A percentile compares a stretch with the other conserved stretches of the same genome.
Conservation (phyloP, 495 filamentous ascomycete genomes). For the Bacidia rubella region DNA sequence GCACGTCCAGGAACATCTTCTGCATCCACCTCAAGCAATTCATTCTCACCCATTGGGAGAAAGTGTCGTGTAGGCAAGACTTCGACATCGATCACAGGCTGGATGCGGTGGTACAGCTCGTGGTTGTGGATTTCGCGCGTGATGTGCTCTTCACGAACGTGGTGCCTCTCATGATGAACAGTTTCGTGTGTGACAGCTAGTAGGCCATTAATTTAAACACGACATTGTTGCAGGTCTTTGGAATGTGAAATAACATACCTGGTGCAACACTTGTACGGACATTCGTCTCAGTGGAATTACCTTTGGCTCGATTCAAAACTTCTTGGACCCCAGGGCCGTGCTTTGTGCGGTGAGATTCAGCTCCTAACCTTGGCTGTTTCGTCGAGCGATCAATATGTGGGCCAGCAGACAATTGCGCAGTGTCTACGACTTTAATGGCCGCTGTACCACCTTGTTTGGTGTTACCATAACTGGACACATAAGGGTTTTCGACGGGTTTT, state of each 20-base stretch:
- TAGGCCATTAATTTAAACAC: not conserved
- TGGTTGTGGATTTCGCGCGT: slow-evolving; percentile 43
- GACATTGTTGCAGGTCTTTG: not conserved
- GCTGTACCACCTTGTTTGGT: not conserved
- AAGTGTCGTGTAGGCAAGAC: slow-evolving; percentile 25
- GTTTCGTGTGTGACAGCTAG: slow-evolving; percentile 42
- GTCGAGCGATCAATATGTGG: not conserved
- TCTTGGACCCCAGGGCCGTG: slow-evolving; percentile 11
- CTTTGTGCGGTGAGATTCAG: too few species aligned
- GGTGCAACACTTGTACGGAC: slow-evolving; percentile 20
- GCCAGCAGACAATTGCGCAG: not conserved
- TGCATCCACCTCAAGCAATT: slow-evolving; percentile 19
- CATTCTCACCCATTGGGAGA: slow-evolving; percentile 21
- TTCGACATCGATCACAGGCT: slow-evolving; percentile 38
- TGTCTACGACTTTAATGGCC: not conserved
- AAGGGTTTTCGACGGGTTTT: not conserved
- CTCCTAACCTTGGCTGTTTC: too few species aligned
- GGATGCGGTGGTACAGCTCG: slow-evolving; percentile 38
- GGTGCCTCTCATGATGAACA: slow-evolving; percentile 30
- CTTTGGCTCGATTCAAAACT: slow-evolving; percentile 13
- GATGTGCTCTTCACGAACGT: slow-evolving; percentile 36
- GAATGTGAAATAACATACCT: slow-evolving; percentile 11
- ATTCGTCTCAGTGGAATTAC: slow-evolving; percentile 16
- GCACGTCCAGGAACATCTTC: slow-evolving; percentile 20
- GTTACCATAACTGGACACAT: not conserved